A percentile compares a stretch with the other conserved stretches of the same genome.
Conservation (phyloP, 2,329 filamentous ascomycete genomes). For the Trichoderma koningii region DNA sequence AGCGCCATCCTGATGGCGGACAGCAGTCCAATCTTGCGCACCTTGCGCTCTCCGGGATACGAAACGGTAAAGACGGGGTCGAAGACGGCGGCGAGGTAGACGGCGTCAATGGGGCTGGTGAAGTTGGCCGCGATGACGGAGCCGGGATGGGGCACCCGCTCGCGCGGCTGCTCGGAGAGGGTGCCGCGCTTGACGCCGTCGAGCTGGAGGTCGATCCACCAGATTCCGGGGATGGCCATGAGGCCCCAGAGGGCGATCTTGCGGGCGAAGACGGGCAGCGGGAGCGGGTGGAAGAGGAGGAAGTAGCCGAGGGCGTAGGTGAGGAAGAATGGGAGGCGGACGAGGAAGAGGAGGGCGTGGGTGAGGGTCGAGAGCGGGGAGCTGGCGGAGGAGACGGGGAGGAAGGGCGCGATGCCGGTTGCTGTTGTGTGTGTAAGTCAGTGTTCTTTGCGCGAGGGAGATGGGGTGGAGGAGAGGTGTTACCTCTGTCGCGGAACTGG, state of each 20-base stretch:
- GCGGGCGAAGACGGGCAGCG: constrained; percentile 62
- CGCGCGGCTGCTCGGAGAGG: constrained; percentile 70
- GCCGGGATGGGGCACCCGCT: constrained; percentile 75
- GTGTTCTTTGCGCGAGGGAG: not conserved
- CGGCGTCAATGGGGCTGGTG: constrained; percentile 86
- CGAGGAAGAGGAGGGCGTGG: constrained; percentile 72
- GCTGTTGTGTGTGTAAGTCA: constrained; percentile 53
- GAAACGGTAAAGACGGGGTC: constrained; percentile 90
- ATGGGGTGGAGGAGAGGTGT: not conserved
- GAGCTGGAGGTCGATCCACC: constrained; percentile 98
- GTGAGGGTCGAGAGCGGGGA: constrained; percentile 64
- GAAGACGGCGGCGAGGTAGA: constrained; percentile 95
- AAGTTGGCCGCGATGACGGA: constrained; percentile 88
- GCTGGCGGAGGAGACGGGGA: constrained; percentile 71
- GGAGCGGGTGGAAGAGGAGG: constrained; percentile 78
- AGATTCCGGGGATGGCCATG: constrained; percentile 86
- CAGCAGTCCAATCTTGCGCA: constrained; percentile 76
- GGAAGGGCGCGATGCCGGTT: constrained; percentile 93
- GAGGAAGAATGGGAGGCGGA: constrained; percentile 78
- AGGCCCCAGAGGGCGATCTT: constrained; percentile 88
- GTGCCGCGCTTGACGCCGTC: constrained; percentile 94
- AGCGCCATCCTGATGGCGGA: constrained; percentile 75
- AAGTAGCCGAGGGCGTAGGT: constrained; percentile 72
- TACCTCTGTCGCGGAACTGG: constrained; percentile 87
- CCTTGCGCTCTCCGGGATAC: constrained; percentile 72